phyloP scores from a whole-genome alignment of 2,329 filamentous ascomycete genomes.

The Didymella exigua region DNA sequence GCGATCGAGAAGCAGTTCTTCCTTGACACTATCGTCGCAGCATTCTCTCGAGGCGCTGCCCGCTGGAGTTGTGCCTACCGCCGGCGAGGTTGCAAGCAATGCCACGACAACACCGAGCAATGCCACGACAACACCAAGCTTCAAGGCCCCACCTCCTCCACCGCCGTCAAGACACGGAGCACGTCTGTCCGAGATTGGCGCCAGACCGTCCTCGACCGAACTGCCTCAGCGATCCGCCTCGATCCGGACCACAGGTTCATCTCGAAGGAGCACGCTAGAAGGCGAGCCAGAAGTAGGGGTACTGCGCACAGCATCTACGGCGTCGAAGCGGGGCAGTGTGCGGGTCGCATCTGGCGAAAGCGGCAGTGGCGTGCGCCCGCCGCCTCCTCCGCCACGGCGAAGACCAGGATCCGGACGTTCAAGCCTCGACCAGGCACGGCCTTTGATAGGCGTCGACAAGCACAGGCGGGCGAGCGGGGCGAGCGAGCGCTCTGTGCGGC shows the following conservation, averaged over 20 bases:
- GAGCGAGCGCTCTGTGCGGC: conserved; percentile 40
- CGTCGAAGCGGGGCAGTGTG: conserved; percentile 32
- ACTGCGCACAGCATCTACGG: conserved; percentile 35
- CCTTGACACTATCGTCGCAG: conserved; percentile 45
- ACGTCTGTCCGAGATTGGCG: conserved; percentile 27
- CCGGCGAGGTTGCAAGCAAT: conserved; percentile 6
- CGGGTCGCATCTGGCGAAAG: conserved; percentile 39
- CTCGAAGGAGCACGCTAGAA: conserved; percentile 35
- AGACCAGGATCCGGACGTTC: conserved; percentile 42
- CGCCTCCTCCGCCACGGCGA: conserved; percentile 40
- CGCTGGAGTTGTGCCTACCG: background rate
- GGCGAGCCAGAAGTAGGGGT: conserved; percentile 30
- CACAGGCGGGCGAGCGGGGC: conserved; percentile 41
- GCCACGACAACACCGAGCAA: conserved; percentile 11
- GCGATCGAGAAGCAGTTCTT: conserved; percentile 45
- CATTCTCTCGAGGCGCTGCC: conserved; percentile 34
- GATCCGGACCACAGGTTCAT: conserved; percentile 27
- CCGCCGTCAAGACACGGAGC: conserved; percentile 43
- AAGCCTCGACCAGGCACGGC: conserved; percentile 41
- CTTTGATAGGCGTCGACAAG: conserved; percentile 33
- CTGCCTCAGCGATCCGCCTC: conserved; percentile 30
- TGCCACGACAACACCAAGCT: conserved; percentile 12
- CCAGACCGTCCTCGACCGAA: conserved; percentile 40
- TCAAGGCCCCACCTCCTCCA: conserved; percentile 42
- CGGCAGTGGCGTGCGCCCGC: conserved; percentile 31